These are phyloP conservation scores for Kazachstania taianensis DNA, from an alignment of 805 yeast genomes.

Conservation along the genomic window DNA sequence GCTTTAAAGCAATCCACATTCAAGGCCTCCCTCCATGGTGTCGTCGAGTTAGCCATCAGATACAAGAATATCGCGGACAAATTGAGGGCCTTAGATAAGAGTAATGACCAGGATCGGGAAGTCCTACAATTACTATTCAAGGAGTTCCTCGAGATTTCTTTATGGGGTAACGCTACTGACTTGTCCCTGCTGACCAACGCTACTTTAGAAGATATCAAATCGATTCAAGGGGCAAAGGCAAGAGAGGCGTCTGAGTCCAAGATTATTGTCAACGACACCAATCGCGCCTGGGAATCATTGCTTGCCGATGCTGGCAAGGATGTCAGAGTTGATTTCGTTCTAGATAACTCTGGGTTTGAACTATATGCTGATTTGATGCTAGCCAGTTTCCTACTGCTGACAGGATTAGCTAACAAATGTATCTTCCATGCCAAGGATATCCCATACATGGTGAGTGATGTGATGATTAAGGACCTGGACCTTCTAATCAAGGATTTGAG, in stretches of 20 bases:
- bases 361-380: conserved; percentile 74
- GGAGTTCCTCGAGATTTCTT: conserved; percentile 77
- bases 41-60: conserved; percentile 67
- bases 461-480: conserved; percentile 71
- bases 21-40: conserved; percentile 63
- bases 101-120: conserved; percentile 28
- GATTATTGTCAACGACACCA: conserved; percentile 68
- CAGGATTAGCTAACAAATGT: conserved; percentile 52
- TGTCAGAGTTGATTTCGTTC: conserved; percentile 65
- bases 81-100: conserved; percentile 7
- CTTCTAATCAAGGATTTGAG: conserved; percentile 46
- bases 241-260: conserved; percentile 73
- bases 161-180: conserved; percentile 99
- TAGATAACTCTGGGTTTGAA: conserved; percentile 94
- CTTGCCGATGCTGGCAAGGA: conserved; percentile 6
- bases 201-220: conserved; percentile 79
- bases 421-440: conserved; percentile 79
- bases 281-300: conserved; percentile 50
- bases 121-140: conserved; percentile 50
- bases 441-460: conserved; percentile 98
- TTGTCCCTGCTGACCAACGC: conserved; percentile 81
- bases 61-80: conserved; percentile 35
- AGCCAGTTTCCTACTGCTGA: conserved; percentile 57
- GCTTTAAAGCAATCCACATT: conserved; percentile 65
- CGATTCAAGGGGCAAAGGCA: conserved; percentile 84